phyloP scores from a whole-genome alignment of 805 yeast species.

The Ogataea dorogensis region DNA sequence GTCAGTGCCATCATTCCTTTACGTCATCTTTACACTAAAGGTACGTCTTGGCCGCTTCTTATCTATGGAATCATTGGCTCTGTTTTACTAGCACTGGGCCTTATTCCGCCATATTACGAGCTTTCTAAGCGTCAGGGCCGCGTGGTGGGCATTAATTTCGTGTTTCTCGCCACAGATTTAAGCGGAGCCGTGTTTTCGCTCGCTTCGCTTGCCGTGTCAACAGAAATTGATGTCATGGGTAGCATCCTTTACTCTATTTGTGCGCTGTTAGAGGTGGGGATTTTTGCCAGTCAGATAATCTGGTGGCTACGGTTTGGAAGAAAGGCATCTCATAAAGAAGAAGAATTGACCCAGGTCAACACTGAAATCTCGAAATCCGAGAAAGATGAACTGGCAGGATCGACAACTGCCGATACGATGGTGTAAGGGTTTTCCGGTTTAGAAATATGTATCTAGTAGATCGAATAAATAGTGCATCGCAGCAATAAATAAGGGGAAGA shows the following conservation, averaged over 20 bases:
- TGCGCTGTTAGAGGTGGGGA: slow-evolving; percentile 73
- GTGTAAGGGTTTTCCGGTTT: slow-evolving; percentile 1
- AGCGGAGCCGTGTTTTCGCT: slow-evolving; percentile 63
- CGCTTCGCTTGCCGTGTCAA: slow-evolving; percentile 51
- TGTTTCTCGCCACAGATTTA: slow-evolving; percentile 49
- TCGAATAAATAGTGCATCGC: slow-evolving; percentile 6
- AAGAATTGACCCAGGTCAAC: slow-evolving; percentile 3
- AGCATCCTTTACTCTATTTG: slow-evolving; percentile 72
- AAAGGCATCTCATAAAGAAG: slow-evolving; percentile 1
- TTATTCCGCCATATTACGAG: slow-evolving; percentile 88
- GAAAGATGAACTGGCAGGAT: not conserved
- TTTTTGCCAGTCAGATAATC: slow-evolving; percentile 62
- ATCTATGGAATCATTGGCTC: slow-evolving; percentile 82
- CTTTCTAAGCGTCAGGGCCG: slow-evolving; percentile 74
- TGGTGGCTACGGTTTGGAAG: slow-evolving; percentile 49
- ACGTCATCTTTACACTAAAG: slow-evolving; percentile 44
- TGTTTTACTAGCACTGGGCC: slow-evolving; percentile 68
- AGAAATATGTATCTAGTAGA: slow-evolving; percentile 3
- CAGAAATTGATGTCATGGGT: slow-evolving; percentile 72
- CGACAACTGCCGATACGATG: slow-evolving; percentile 3
- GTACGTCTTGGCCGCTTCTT: slow-evolving; percentile 69
- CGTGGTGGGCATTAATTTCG: slow-evolving; percentile 68
- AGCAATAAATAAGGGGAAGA: slow-evolving; percentile 1
- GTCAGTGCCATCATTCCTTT: slow-evolving; percentile 51
- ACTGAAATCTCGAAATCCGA: slow-evolving; percentile 1